Conservation (phyloP, 495 filamentous ascomycete species). For the Podospora sp. region DNA sequence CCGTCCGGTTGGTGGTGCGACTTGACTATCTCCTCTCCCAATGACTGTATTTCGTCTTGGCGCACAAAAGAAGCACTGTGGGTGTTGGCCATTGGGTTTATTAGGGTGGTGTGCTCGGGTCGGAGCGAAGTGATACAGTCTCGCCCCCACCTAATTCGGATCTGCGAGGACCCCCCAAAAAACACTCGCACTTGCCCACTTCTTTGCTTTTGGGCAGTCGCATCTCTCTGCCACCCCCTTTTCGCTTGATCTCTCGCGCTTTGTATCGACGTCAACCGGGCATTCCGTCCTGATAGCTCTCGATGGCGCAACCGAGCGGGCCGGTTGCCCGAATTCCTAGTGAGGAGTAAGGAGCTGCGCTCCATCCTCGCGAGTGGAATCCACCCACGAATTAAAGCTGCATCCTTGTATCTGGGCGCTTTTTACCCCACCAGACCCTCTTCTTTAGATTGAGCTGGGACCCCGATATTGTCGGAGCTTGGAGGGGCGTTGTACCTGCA, state of each 20-base stretch:
- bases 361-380: not conserved
- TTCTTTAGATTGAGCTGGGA: not conserved
- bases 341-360: not conserved
- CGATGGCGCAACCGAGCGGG: not conserved
- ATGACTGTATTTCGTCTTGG: not conserved
- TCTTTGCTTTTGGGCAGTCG: not conserved
- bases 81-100: not conserved
- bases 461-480: not conserved
- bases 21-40: constrained; percentile 14
- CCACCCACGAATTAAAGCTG: not conserved
- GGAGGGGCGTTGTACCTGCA: not conserved
- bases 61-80: not conserved
- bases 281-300: not conserved
- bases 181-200: not conserved
- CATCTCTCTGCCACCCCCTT: not conserved
- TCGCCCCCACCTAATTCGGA: not conserved
- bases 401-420: not conserved
- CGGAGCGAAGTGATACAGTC: not conserved
- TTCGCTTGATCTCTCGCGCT: not conserved
- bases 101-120: not conserved
- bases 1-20: constrained; percentile 9
- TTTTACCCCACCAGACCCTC: not conserved
- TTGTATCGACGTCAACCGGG: not conserved
- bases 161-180: not conserved
- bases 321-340: not conserved